Conservation (phyloP, 306 rosid genomes). For the Pyrus pyrifolia region DNA sequence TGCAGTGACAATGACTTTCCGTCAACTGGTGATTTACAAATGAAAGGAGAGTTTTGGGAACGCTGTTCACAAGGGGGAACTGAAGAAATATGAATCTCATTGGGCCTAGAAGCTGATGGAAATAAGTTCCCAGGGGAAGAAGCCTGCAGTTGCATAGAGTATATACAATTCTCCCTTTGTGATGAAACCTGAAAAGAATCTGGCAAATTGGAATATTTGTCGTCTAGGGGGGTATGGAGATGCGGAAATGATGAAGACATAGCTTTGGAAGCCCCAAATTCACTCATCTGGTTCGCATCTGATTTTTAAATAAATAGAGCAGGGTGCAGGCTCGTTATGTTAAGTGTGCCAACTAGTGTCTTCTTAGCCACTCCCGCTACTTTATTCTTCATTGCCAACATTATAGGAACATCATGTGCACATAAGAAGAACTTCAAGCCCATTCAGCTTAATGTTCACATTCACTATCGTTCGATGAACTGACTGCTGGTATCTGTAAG, state of each 20-base stretch:
- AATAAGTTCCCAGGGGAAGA: constrained; percentile 34
- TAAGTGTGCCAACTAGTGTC: background rate
- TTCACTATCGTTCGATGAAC: background rate
- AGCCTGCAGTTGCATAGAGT: constrained; percentile 32
- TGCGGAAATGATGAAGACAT: constrained; percentile 50
- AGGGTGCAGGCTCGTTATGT: constrained; percentile 18
- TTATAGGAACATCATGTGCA: constrained; percentile 4
- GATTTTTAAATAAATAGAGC: constrained; percentile 46
- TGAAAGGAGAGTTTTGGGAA: constrained; percentile 36
- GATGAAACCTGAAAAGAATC: constrained; percentile 48
- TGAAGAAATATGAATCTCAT: constrained; percentile 20
- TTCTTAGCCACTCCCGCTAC: constrained; percentile 15
- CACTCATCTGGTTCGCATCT: constrained; percentile 45
- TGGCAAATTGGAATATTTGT: constrained; percentile 33
- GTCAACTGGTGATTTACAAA: constrained; percentile 36
- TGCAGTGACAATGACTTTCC: constrained; percentile 24
- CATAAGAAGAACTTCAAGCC: background rate
- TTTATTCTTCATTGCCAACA: constrained; percentile 14
- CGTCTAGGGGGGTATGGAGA: constrained; percentile 33
- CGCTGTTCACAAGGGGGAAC: constrained; percentile 35
- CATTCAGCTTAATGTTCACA: background rate
- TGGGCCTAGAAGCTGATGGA: constrained; percentile 35
- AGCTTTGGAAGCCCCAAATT: constrained; percentile 34
- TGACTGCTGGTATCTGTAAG: background rate
- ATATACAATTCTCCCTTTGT: constrained; percentile 27